Evolutionary conservation across 2,329 filamentous ascomycete genomes (phyloP).

Genomic region (Penicillium sp.): DNA sequence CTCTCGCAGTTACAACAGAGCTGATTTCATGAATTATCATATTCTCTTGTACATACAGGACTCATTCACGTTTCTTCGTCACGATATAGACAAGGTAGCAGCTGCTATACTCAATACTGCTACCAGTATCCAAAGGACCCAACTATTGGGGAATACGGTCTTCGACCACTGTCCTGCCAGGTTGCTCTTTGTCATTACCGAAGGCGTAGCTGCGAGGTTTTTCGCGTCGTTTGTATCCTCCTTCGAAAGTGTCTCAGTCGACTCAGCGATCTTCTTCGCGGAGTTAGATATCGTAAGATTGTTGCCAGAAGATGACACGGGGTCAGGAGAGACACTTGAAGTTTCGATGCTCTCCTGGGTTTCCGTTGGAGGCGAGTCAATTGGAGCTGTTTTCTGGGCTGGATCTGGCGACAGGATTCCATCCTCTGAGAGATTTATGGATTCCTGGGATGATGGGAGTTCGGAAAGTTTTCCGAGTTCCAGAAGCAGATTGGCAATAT

Average conservation of each 20-base stretch:
- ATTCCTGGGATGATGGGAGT: background rate
- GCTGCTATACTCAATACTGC: background rate
- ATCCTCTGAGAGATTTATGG: background rate
- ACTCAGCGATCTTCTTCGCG: background rate
- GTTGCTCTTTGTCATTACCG: background rate
- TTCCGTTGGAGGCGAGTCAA: background rate
- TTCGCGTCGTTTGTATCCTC: background rate
- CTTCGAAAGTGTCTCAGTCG: background rate
- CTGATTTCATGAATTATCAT: no score
- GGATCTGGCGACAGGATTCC: background rate
- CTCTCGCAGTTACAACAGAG: background rate
- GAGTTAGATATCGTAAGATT: background rate
- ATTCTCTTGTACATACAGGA: background rate
- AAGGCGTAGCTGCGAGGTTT: background rate
- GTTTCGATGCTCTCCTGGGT: background rate
- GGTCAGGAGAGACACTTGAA: background rate
- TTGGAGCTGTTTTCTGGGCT: background rate
- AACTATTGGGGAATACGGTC: no score
- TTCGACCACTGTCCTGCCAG: background rate
- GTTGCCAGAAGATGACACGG: background rate
- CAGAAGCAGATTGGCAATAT: constrained; percentile 9
- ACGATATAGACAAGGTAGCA: constrained; percentile 6
- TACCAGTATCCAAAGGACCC: background rate
- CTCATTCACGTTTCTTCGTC: background rate
- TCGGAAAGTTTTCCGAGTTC: constrained; percentile 4